Base-by-base conservation (phyloP, 1,139 yeast genomes). In the Pichia sp. region DNA sequence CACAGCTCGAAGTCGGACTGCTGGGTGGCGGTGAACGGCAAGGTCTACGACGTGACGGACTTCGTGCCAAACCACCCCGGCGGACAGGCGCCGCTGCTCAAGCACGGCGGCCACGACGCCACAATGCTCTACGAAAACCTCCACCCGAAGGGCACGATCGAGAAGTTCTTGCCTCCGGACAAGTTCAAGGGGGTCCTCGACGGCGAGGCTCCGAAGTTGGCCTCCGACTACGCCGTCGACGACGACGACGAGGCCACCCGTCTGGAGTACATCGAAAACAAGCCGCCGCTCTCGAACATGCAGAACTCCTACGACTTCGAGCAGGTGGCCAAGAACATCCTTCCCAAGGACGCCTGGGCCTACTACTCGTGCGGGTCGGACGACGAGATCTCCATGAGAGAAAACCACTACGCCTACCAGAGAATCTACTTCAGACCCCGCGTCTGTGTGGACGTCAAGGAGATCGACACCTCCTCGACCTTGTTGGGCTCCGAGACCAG, bases 281-380 rank as follows among this genome's bases (percentile, higher is more conserved):
- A 78, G 69, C 96, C 96, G 0, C 83, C 84, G 15, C 67, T 90
- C 45, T 72, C 80, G n/a, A 83, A 81, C 62, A 78, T 87, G 60
- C 84, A 82, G 70, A 89, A 88, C 65, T 65, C 87, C 59, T 80
- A 81, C 59, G 96, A 89, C 68, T 90, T 92, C 65, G 98, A 92
- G 70, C 80, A 80, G 64, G 83, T 92, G 48, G 97, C 98, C 1
- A 78, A 90, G 53, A 81, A 83, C 60, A 82, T 86, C 47, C 72
- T 92, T 78, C 80, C 87, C 45, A 83, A 82, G 59, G 80, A 84
- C 15, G 97, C 95, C 0, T 88, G 97, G 93, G 93, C 92, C 10
- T 92, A 92, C 71, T 92, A 90, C 68, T 85, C 95, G 2, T 85
- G 95, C 42, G 98, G 95, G 8, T 80, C 95, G 45, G 97, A 92